Conservation (phyloP, 106 monocot genomes). For the Dendrobium officinale region DNA sequence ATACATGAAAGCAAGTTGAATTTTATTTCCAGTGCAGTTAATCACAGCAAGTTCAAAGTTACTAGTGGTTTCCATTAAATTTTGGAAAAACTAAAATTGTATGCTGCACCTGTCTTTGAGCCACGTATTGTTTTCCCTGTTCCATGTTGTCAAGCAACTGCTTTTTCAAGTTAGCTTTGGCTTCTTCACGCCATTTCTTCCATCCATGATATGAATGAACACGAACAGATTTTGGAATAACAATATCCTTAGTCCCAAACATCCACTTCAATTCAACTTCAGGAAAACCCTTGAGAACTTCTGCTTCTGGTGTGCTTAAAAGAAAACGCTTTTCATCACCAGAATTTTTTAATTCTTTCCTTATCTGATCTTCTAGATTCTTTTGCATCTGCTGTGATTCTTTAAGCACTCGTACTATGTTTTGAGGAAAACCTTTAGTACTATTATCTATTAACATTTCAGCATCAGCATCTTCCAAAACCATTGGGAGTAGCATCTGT, state of each 20-base stretch:
- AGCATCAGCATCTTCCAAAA: slow-evolving; percentile 49
- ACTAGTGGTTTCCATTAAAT: not conserved
- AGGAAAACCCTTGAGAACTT: slow-evolving; percentile 69
- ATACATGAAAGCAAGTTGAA: not conserved
- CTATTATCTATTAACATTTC: slow-evolving; percentile 29
- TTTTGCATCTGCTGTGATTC: slow-evolving; percentile 59
- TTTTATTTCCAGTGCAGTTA: not conserved
- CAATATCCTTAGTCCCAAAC: slow-evolving; percentile 74
- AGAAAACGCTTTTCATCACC: slow-evolving; percentile 64
- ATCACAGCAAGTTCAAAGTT: not conserved
- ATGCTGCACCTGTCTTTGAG: slow-evolving; percentile 42
- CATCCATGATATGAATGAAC: slow-evolving; percentile 76
- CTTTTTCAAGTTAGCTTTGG: slow-evolving; percentile 60
- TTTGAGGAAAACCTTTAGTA: slow-evolving; percentile 34
- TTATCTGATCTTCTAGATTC: slow-evolving; percentile 56
- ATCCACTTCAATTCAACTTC: slow-evolving; percentile 77
- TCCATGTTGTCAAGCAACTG: slow-evolving; percentile 45
- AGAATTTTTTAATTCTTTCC: slow-evolving; percentile 40
- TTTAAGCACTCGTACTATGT: slow-evolving; percentile 41
- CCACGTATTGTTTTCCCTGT: slow-evolving; percentile 46
- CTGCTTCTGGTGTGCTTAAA: slow-evolving; percentile 45
- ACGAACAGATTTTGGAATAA: slow-evolving; percentile 56
- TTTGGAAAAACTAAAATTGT: not conserved
- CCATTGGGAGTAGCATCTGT: slow-evolving; percentile 52
- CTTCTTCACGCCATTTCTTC: slow-evolving; percentile 87